These are phyloP conservation scores for Acanthamoeba culbertsoni DNA, from an alignment of 208 protist genomes.

Conservation along the genomic window DNA sequence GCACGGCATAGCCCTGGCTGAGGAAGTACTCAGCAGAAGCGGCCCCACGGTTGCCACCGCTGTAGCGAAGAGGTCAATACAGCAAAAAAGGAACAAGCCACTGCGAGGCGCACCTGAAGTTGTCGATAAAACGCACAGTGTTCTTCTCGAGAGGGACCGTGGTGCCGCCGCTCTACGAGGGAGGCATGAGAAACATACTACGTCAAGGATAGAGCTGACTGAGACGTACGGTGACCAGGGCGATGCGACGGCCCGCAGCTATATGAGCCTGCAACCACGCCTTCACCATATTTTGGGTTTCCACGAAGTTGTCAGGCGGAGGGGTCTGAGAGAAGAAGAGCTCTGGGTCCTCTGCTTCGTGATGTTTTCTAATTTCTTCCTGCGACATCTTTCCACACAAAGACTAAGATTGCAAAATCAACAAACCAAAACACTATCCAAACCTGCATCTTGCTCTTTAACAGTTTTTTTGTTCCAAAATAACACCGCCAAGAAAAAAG, in stretches of 20 bases:
- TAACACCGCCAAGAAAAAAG: too few species aligned
- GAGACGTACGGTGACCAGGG: background rate
- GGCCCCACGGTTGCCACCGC: conserved; percentile 67
- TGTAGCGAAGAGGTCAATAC: background rate
- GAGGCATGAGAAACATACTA: background rate
- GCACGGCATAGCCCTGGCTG: conserved; percentile 65
- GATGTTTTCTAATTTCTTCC: background rate
- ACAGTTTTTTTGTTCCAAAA: too few species aligned
- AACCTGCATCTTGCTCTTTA: too few species aligned
- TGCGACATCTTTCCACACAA: too few species aligned
- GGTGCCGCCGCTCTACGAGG: background rate
- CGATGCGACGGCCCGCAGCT: background rate
- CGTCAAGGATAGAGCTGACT: background rate
- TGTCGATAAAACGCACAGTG: conserved; percentile 73
- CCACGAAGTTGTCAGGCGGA: background rate
- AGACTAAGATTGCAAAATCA: too few species aligned
- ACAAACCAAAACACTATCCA: too few species aligned
- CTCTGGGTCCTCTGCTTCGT: background rate
- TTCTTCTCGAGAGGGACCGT: conserved; percentile 62
- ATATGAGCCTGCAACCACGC: background rate
- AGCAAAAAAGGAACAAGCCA: background rate
- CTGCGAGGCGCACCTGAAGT: too few species aligned
- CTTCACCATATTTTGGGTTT: background rate
- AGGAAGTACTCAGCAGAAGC: conserved; percentile 65
- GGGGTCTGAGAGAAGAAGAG: background rate